Evolutionary conservation across 345 rosid species (phyloP).

Genomic region (Arabis hirsuta): DNA sequence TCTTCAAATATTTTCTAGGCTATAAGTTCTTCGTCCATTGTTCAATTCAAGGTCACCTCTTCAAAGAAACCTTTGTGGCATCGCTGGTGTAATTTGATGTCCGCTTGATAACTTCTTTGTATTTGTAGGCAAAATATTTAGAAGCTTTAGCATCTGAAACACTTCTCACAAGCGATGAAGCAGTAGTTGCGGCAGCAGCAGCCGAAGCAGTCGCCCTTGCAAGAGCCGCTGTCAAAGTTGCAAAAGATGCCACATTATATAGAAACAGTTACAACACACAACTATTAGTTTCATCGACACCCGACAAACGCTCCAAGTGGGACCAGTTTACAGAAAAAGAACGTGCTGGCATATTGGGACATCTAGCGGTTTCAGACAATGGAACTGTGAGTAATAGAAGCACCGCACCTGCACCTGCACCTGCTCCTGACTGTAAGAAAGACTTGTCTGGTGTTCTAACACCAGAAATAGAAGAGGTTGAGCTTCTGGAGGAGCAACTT

Average conservation of each 20-base stretch:
- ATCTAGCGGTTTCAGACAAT: conserved; percentile 46
- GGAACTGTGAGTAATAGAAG: conserved; percentile 39
- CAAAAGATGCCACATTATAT: conserved; percentile 75
- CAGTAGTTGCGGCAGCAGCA: conserved; percentile 84
- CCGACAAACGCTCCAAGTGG: conserved; percentile 51
- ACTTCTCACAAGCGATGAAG: conserved; percentile 83
- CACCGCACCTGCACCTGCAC: conserved; percentile 31
- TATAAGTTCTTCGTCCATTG: neutral
- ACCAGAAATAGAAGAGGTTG: conserved; percentile 60
- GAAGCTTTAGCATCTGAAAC: conserved; percentile 71
- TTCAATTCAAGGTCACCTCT: neutral
- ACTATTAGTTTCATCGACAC: conserved; percentile 33
- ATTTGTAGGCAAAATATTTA: conserved; percentile 58
- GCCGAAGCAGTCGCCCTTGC: conserved; percentile 95
- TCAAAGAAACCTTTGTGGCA: no score
- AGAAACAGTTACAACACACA: conserved; percentile 46
- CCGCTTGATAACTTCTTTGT: conserved; percentile 20
- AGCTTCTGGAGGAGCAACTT: conserved; percentile 61
- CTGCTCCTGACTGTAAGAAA: conserved; percentile 20
- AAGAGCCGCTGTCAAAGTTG: conserved; percentile 83
- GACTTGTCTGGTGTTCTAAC: conserved; percentile 54
- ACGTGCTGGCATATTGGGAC: conserved; percentile 62
- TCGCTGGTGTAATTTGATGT: neutral
- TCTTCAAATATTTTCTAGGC: neutral
- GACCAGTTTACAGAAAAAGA: conserved; percentile 60